These are phyloP conservation scores for Helianthus annuus DNA, from an alignment of 129 eudicot species.

Conservation along the genomic window DNA sequence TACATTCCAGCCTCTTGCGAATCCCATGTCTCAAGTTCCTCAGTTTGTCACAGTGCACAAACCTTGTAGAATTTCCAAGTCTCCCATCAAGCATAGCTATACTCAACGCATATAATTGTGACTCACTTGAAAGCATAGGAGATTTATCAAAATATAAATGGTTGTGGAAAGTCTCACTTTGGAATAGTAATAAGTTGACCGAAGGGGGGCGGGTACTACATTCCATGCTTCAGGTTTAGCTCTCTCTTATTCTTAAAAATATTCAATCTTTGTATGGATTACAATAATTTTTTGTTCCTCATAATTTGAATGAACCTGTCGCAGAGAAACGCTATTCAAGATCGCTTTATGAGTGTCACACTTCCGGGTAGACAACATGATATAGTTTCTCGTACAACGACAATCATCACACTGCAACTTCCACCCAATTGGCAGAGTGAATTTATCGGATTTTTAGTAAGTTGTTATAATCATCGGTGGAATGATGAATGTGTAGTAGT, in stretches of 20 bases:
- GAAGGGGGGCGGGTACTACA: background rate
- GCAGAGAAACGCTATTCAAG: background rate
- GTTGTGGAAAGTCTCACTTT: background rate
- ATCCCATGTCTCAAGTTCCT: background rate
- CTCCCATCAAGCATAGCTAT: background rate
- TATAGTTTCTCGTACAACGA: background rate
- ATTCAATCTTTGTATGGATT: background rate
- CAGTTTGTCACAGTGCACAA: background rate
- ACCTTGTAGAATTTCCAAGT: background rate
- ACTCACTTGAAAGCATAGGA: background rate
- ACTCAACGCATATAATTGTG: background rate
- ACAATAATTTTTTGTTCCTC: background rate
- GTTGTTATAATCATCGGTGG: background rate
- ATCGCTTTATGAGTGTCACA: background rate
- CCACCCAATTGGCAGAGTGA: background rate
- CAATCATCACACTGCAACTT: background rate
- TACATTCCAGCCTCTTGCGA: background rate
- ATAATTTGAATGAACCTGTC: background rate
- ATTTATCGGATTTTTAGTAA: background rate
- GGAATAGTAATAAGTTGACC: background rate
- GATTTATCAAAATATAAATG: background rate
- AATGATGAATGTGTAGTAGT: background rate
- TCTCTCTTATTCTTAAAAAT: background rate
- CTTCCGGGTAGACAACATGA: background rate
- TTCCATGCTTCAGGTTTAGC: slow-evolving; percentile 6